These are phyloP conservation scores for Rhodosporidiobolus sp. DNA, from an alignment of 768 basidiomycete species.

Conservation along the genomic window DNA sequence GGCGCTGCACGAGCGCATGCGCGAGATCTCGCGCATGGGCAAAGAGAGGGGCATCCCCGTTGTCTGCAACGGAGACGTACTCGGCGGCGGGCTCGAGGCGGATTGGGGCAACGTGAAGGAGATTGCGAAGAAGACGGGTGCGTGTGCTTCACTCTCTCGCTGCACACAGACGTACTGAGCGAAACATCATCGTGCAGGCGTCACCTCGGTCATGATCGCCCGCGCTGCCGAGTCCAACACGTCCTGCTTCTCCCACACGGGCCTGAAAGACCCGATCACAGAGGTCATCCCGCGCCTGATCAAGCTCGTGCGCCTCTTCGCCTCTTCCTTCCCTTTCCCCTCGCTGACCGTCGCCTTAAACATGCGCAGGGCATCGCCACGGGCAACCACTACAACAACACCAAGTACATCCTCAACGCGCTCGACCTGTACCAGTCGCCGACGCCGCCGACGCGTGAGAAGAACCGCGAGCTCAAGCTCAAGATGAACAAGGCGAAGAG, in stretches of 20 bases:
- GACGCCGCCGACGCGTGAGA: constrained; percentile 4
- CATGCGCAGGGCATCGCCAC: constrained; percentile 28
- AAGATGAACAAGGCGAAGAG: constrained; percentile 35
- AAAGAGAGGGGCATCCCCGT: constrained; percentile 67
- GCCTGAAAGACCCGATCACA: constrained; percentile 65
- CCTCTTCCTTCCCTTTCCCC: neutral
- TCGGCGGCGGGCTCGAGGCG: constrained; percentile 56
- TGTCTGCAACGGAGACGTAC: constrained; percentile 89
- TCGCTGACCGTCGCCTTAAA: neutral
- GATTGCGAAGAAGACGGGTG: constrained; percentile 63
- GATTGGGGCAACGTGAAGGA: constrained; percentile 70
- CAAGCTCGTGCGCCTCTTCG: constrained; percentile 57
- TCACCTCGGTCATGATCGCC: constrained; percentile 93
- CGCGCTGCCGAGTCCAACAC: constrained; percentile 91
- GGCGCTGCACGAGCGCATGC: constrained; percentile 72
- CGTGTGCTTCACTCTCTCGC: too few relatives aligned
- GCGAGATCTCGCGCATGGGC: constrained; percentile 64
- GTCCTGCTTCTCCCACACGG: constrained; percentile 69
- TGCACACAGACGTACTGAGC: too few relatives aligned
- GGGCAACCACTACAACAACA: constrained; percentile 39
- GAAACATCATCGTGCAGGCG: too few relatives aligned
- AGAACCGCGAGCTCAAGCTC: constrained; percentile 23
- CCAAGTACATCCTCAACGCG: constrained; percentile 43
- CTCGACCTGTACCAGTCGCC: constrained; percentile 19
- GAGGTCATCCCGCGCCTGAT: constrained; percentile 70